phyloP scores from a whole-genome alignment of 2,329 filamentous ascomycete genomes.

The Trichoderma sp. region DNA sequence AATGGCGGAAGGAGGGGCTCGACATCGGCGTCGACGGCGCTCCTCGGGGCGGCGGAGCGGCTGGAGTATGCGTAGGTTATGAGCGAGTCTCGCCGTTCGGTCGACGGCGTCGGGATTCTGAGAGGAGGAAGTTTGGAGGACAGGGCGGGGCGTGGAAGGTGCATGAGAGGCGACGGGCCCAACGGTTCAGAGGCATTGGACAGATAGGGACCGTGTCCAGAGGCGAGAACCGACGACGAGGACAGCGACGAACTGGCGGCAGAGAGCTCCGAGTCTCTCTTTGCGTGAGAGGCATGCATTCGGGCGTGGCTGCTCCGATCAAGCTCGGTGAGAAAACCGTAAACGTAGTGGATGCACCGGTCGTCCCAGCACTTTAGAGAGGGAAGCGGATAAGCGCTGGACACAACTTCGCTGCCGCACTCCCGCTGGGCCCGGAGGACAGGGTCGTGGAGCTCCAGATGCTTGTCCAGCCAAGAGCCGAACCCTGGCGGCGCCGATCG shows the following conservation, averaged over 20 bases:
- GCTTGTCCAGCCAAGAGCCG: conserved; percentile 54
- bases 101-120: conserved; percentile 34
- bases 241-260: conserved; percentile 29
- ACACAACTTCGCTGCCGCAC: conserved; percentile 4
- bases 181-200: conserved; percentile 20
- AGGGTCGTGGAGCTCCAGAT: conserved; percentile 51
- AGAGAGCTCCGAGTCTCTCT: conserved; percentile 49
- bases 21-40: conserved; percentile 48
- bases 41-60: conserved; percentile 37
- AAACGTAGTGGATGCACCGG: conserved; percentile 58
- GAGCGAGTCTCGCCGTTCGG: conserved; percentile 32
- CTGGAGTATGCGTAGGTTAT: conserved; percentile 39
- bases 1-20: conserved; percentile 57
- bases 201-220: neutral
- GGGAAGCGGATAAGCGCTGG: conserved; percentile 23
- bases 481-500: conserved; percentile 49
- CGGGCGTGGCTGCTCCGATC: conserved; percentile 55
- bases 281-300: conserved; percentile 44
- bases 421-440: conserved; percentile 38
- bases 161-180: conserved; percentile 35
- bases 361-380: conserved; percentile 58
- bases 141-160: conserved; percentile 40
- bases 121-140: conserved; percentile 34
- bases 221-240: neutral
- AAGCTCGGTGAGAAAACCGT: conserved; percentile 53